Evolutionary conservation across 2,329 filamentous ascomycete genomes (phyloP).

Genomic region (Neofusicoccum laricinum): DNA sequence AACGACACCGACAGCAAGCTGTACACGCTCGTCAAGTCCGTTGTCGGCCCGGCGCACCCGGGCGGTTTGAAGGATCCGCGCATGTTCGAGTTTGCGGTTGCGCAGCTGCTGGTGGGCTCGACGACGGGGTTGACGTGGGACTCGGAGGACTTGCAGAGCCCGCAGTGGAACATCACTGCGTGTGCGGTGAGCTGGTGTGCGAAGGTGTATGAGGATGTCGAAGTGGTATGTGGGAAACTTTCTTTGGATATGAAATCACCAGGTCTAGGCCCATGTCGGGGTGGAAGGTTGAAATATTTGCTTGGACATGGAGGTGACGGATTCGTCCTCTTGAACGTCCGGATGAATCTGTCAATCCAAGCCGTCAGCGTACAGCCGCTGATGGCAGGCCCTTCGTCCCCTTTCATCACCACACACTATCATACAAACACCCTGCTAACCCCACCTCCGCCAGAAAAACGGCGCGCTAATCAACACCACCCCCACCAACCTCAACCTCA

Average conservation of each 20-base stretch:
- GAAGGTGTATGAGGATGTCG: not conserved
- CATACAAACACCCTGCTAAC: not conserved
- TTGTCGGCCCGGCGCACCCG: not conserved
- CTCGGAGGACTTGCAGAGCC: not conserved
- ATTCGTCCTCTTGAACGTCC: too few relatives aligned
- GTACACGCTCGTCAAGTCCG: not conserved
- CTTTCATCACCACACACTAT: too few relatives aligned
- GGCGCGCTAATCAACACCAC: not conserved
- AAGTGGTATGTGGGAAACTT: not conserved
- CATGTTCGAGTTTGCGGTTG: not conserved
- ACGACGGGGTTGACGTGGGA: not conserved
- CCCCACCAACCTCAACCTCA: not conserved
- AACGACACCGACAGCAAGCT: not conserved
- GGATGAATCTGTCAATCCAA: too few relatives aligned
- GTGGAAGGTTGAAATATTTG: not conserved
- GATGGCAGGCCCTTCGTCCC: too few relatives aligned
- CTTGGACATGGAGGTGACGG: not conserved
- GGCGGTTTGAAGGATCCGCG: not conserved
- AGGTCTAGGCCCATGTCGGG: too few relatives aligned
- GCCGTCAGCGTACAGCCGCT: too few relatives aligned
- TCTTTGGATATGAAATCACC: too few relatives aligned
- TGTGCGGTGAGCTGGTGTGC: conserved; percentile 9
- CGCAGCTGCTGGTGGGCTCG: not conserved
- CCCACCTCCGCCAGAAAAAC: not conserved
- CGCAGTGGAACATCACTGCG: not conserved